Conservation (phyloP, 768 basidiomycete genomes). For the Chalciporus pseudorubinellus region DNA sequence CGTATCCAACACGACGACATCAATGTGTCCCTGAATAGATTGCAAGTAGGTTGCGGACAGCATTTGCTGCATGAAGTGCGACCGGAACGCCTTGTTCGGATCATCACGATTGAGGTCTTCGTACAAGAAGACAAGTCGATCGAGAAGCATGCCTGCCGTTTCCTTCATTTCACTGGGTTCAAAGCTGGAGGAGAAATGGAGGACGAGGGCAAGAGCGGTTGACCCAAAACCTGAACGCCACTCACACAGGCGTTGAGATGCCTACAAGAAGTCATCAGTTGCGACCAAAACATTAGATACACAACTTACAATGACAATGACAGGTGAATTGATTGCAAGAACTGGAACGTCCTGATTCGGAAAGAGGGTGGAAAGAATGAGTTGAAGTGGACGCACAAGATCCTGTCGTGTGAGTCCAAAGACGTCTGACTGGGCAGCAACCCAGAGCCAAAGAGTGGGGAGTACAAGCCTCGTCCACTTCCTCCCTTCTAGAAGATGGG, state of each 20-base stretch:
- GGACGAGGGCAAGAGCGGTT: conserved; percentile 1
- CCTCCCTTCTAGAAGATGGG: no score
- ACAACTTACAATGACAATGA: no score
- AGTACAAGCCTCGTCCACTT: no score
- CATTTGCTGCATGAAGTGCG: not conserved
- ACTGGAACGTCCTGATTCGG: no score
- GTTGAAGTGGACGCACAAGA: no score
- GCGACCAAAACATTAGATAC: no score
- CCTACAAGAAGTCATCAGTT: no score
- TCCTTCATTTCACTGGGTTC: not conserved
- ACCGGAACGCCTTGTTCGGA: not conserved
- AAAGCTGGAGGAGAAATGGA: not conserved
- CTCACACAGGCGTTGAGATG: conserved; percentile 4
- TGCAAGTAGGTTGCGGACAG: not conserved
- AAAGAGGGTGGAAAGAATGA: no score
- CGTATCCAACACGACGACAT: not conserved
- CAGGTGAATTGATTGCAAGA: no score
- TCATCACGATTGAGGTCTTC: not conserved
- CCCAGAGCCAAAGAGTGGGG: no score
- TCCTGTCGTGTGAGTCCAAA: no score
- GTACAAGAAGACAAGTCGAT: not conserved
- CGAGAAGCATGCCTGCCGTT: conserved; percentile 2
- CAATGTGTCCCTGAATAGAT: not conserved
- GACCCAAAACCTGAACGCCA: conserved; percentile 5
- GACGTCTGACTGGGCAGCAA: no score